Evolutionary conservation across 1,139 yeast species (phyloP), one percentile per base, ranked within the genome.

Genomic region (Taiozyma sp.): DNA sequence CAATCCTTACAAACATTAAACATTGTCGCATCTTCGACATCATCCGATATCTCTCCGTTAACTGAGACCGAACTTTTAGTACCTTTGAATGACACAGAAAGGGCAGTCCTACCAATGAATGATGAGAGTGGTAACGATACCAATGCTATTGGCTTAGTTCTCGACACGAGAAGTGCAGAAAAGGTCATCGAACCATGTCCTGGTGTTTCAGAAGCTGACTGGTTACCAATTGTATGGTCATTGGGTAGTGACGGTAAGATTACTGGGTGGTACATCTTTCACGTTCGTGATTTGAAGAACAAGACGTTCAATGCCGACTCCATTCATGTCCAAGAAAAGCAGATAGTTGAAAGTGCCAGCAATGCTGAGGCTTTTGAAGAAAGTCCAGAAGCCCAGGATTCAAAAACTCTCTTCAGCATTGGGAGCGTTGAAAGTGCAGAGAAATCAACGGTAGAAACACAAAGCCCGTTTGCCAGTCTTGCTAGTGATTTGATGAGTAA

Each of bases 81-180:
- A 39, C 81, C 84, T 24, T 67, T 77, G 4, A 87, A 85, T 58
- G 97, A 90, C 62, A 72, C 83, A 4, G 81, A 80, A 57, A 75
- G 87, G 49, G 93, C 96, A 0, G 78, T 79, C 14, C 72, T 88
- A 56, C 96, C 96, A 1, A 71, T 88, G 57, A 80, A 79, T 63
- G 83, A 80, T 16, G 84, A 76, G 2, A 70, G 83, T 0, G 81
- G 78, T 41, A 85, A 80, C 48, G 96, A 88, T 62, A 78, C 87
- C 7, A 79, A 87, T 2, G 83, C 92, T 0, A 70, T 87, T 23
- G 96, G 96, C 2, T 59, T 87, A 36, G 81, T 79, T 0, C 49
- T 88, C 4, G 96, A 88, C 63, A 61, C 83, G 16, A 70, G 77
- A 8, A 70, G 80, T 6, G 63, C 66, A 1, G 73, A 72, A 8